These are phyloP conservation scores for Rugonectria rugulosa DNA, from an alignment of 2,329 filamentous ascomycete species.

Conservation along the genomic window DNA sequence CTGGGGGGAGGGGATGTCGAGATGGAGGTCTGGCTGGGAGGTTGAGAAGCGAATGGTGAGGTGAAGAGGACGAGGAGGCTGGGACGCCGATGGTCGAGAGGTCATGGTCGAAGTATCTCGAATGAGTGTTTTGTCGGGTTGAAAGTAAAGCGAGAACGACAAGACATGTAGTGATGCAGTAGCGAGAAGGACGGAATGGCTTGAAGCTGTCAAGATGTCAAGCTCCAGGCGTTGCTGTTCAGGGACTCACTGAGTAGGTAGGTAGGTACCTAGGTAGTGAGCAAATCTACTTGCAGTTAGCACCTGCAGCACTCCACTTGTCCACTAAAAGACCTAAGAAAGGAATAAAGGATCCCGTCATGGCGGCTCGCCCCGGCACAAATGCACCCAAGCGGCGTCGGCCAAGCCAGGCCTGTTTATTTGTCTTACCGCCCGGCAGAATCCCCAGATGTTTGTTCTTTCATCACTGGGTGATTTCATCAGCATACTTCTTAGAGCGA, in stretches of 20 bases:
- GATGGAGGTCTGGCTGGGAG: slow-evolving; percentile 80
- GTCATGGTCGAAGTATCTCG: slow-evolving; percentile 41
- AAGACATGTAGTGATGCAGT: too few species aligned
- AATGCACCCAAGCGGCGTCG: too few species aligned
- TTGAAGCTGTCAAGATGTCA: neutral
- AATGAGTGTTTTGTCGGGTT: too few species aligned
- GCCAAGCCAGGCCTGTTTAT: too few species aligned
- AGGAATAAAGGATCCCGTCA: slow-evolving; percentile 12
- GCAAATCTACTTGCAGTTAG: too few species aligned
- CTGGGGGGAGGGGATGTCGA: slow-evolving; percentile 74
- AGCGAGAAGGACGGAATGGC: neutral
- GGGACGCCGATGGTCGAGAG: slow-evolving; percentile 27
- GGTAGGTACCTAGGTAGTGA: too few species aligned
- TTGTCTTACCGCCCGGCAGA: slow-evolving; percentile 46
- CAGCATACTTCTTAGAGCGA: too few species aligned
- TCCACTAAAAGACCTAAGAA: too few species aligned
- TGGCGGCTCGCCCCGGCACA: slow-evolving; percentile 14
- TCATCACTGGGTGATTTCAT: slow-evolving; percentile 16
- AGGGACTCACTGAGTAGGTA: neutral
- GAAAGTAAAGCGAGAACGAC: too few species aligned
- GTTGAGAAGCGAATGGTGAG: slow-evolving; percentile 92
- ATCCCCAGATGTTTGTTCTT: slow-evolving; percentile 32
- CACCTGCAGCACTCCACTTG: slow-evolving; percentile 21
- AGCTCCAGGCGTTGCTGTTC: too few species aligned
- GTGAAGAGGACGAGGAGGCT: slow-evolving; percentile 61